Evolutionary conservation across 2,329 filamentous ascomycete species (phyloP).

Genomic region (Fusarium bactridioides): DNA sequence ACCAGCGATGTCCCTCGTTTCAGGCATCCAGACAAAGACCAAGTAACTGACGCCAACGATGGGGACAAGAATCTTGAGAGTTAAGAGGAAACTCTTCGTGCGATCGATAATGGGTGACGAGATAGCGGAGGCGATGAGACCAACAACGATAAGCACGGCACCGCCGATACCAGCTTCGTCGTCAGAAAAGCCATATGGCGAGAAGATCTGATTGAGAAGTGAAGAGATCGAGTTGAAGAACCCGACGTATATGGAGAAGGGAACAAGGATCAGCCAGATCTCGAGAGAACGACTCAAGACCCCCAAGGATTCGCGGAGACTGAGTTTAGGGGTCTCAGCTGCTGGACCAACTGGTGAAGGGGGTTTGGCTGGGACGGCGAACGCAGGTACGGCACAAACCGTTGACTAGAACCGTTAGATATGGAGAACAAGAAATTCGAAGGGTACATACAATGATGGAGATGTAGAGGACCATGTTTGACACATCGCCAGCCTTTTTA

Average conservation of each 20-base stretch:
- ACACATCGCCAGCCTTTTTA: slow-evolving; percentile 68
- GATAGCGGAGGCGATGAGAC: slow-evolving; percentile 79
- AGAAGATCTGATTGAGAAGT: slow-evolving; percentile 87
- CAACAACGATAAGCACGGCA: slow-evolving; percentile 87
- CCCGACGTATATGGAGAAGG: slow-evolving; percentile 86
- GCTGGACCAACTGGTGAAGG: slow-evolving; percentile 80
- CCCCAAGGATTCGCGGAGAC: slow-evolving; percentile 58
- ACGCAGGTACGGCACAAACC: slow-evolving; percentile 71
- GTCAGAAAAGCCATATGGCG: slow-evolving; percentile 84
- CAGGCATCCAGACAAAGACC: slow-evolving; percentile 79
- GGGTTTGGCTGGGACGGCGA: slow-evolving; percentile 80
- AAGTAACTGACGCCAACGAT: slow-evolving; percentile 78
- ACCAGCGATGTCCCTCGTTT: slow-evolving; percentile 66
- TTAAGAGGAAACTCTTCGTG: slow-evolving; percentile 78
- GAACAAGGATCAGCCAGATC: slow-evolving; percentile 81
- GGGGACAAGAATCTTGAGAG: slow-evolving; percentile 78
- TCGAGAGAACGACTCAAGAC: slow-evolving; percentile 67
- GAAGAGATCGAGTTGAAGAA: slow-evolving; percentile 94
- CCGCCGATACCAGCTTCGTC: slow-evolving; percentile 89
- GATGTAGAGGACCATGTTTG: slow-evolving; percentile 84
- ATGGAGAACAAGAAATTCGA: not conserved
- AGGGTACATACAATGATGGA: slow-evolving; percentile 73
- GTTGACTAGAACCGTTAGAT: slow-evolving; percentile 45
- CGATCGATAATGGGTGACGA: slow-evolving; percentile 84
- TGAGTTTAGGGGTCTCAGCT: slow-evolving; percentile 64